These are phyloP conservation scores for Diutina scorzettiae DNA, from an alignment of 1,139 yeast genomes.

Conservation along the genomic window DNA sequence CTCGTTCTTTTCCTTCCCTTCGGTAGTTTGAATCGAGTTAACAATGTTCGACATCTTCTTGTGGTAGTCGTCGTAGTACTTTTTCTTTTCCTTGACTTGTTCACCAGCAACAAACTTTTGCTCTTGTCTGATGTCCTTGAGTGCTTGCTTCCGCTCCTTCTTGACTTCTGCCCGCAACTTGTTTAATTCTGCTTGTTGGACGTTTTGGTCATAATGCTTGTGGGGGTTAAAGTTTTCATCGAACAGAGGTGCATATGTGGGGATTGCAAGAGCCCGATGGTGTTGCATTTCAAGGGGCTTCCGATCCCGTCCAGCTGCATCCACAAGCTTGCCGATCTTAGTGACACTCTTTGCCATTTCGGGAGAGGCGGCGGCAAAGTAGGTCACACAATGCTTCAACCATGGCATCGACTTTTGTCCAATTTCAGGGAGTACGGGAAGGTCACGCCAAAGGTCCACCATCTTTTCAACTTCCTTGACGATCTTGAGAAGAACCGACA, in stretches of 20 bases:
- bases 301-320: constrained; percentile 34
- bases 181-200: constrained; percentile 67
- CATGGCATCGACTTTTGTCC: constrained; percentile 26
- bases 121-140: constrained; percentile 47
- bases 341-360: constrained; percentile 26
- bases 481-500: constrained; percentile 9
- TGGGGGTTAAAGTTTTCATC: constrained; percentile 96
- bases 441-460: constrained; percentile 48
- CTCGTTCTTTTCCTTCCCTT: constrained; percentile 87
- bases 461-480: constrained; percentile 19
- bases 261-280: constrained; percentile 80
- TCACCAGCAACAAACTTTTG: constrained; percentile 80
- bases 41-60: constrained; percentile 79
- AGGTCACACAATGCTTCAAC: constrained; percentile 27
- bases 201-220: constrained; percentile 78
- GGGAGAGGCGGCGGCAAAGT: constrained; percentile 18
- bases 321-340: constrained; percentile 36
- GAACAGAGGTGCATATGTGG: constrained; percentile 80
- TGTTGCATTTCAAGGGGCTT: constrained; percentile 72
- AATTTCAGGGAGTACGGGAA: constrained; percentile 51
- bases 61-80: constrained; percentile 69
- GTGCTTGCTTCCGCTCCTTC: constrained; percentile 7
- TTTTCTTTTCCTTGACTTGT: constrained; percentile 67
- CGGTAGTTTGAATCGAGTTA: constrained; percentile 79
- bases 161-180: constrained; percentile 79